Percentiles rank a stretch among this genome's conserved stretches.
Conservation (phyloP, 1,284 basidiomycete genomes). For the Phellinidium pouzarii region DNA sequence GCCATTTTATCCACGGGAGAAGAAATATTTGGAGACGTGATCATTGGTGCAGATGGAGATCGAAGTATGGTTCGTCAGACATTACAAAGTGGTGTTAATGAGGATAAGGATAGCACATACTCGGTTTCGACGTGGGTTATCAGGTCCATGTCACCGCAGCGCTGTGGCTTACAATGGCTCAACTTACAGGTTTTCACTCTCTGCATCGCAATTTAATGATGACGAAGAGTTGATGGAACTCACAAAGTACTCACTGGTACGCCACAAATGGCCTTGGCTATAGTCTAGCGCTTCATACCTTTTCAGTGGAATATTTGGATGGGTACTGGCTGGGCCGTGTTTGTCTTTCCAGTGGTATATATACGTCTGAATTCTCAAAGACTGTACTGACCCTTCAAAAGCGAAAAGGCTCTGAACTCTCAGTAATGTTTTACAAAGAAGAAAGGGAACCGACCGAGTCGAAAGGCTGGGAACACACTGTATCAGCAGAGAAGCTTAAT, state of each 20-base stretch:
- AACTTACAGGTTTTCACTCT: constrained; percentile 1
- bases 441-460: not conserved
- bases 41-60: constrained; percentile 59
- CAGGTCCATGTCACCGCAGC: not conserved
- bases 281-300: not conserved
- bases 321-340: constrained; percentile 5
- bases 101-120: constrained; percentile 2
- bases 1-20: constrained; percentile 42
- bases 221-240: constrained; percentile 2
- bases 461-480: not conserved
- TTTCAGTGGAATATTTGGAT: constrained; percentile 15
- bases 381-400: not conserved
- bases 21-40: constrained; percentile 42
- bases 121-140: not conserved
- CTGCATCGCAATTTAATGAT: not conserved
- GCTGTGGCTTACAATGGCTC: not conserved
- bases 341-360: constrained; percentile 1
- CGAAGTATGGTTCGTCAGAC: constrained; percentile 29
- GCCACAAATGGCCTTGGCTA: not conserved
- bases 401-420: not conserved
- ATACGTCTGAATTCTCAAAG: not conserved
- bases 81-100: constrained; percentile 24
- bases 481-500: not conserved
- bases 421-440: not conserved
- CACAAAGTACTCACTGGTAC: not conserved